Conservation (phyloP, 768 basidiomycete genomes). For the Chalciporus chontae region DNA sequence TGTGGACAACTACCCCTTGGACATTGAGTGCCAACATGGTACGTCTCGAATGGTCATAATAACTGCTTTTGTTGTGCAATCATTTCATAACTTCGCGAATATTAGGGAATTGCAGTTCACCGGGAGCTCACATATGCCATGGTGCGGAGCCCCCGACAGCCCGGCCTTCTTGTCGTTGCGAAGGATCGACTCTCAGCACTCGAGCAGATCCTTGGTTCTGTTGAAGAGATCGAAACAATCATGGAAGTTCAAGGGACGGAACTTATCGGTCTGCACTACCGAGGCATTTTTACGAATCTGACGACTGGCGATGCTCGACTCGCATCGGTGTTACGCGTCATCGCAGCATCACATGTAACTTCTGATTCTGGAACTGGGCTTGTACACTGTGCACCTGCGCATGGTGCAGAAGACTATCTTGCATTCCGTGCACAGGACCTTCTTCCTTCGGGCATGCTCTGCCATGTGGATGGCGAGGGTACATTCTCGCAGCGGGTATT, state of each 20-base stretch:
- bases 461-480: constrained; percentile 80
- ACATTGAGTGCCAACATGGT: constrained; percentile 96
- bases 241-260: constrained; percentile 34
- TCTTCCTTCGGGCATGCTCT: constrained; percentile 53
- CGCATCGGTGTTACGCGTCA: constrained; percentile 38
- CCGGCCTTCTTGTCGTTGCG: constrained; percentile 44
- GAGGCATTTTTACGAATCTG: constrained; percentile 51
- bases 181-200: constrained; percentile 45
- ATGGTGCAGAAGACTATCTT: constrained; percentile 89
- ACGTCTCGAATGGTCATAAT: constrained; percentile 14
- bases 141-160: constrained; percentile 32
- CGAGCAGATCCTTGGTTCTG: constrained; percentile 20
- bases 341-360: constrained; percentile 76
- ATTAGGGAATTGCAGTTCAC: constrained; percentile 85
- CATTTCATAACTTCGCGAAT: neutral
- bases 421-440: constrained; percentile 60
- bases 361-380: constrained; percentile 89
- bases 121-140: constrained; percentile 65
- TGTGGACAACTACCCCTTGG: constrained; percentile 99
- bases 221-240: constrained; percentile 17
- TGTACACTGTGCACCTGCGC: constrained; percentile 94
- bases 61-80: too few relatives aligned
- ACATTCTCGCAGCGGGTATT: constrained; percentile 59
- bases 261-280: constrained; percentile 60
- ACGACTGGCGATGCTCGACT: neutral